These are phyloP conservation scores for Waltergamsia citrina DNA, from an alignment of 2,329 filamentous ascomycete species.

Conservation along the genomic window DNA sequence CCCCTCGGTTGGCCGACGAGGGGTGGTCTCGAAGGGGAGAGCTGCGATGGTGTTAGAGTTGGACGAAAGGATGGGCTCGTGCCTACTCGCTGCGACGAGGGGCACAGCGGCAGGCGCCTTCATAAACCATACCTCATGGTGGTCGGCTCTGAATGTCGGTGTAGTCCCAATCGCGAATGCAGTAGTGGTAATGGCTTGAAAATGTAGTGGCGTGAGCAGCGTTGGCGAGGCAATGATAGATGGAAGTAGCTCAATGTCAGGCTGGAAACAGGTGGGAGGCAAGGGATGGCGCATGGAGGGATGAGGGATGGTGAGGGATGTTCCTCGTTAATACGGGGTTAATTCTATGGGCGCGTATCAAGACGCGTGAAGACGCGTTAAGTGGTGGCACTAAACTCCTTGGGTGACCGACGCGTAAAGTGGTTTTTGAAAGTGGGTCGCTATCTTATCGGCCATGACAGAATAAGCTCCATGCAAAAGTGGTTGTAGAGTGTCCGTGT, in stretches of 20 bases:
- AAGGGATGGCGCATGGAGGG: neutral
- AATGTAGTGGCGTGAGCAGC: too few relatives aligned
- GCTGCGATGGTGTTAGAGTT: slow-evolving; percentile 33
- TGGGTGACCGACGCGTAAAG: slow-evolving; percentile 25
- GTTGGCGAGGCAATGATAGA: too few relatives aligned
- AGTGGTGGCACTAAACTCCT: slow-evolving; percentile 25
- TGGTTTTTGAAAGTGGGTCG: slow-evolving; percentile 12
- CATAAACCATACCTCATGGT: slow-evolving; percentile 22
- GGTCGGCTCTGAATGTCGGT: neutral
- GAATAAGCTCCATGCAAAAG: too few relatives aligned
- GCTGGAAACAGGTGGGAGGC: neutral
- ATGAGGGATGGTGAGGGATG: slow-evolving; percentile 1
- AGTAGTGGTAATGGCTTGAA: too few relatives aligned
- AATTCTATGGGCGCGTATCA: slow-evolving; percentile 3
- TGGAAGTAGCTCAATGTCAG: too few relatives aligned
- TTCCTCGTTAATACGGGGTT: too few relatives aligned
- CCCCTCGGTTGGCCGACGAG: slow-evolving; percentile 74
- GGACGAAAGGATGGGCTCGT: neutral
- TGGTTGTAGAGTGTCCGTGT: neutral
- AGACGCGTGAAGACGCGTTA: slow-evolving; percentile 26
- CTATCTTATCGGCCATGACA: too few relatives aligned
- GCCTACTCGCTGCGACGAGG: neutral
- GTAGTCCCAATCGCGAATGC: neutral
- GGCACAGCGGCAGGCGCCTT: neutral
- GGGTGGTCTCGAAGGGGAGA: slow-evolving; percentile 76